These are phyloP conservation scores for Rhizopogon vinicolor DNA, from an alignment of 768 basidiomycete species.

Conservation along the genomic window DNA sequence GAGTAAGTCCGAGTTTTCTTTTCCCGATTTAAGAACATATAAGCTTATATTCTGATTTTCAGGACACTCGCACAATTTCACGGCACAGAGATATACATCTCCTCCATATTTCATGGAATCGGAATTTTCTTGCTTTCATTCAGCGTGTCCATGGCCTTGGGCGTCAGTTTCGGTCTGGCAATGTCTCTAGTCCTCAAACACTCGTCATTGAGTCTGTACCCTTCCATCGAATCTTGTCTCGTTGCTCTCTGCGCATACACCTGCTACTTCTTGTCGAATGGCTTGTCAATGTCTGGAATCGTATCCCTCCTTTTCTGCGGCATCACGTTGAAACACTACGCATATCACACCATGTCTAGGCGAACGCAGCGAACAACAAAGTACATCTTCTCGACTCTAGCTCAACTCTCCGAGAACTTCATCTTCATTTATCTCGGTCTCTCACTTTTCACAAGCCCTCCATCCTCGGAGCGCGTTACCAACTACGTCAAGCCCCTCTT, in stretches of 20 bases:
- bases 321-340: conserved; percentile 98
- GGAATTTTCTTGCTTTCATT: conserved; percentile 97
- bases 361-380: conserved; percentile 92
- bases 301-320: conserved; percentile 98
- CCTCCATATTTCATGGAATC: conserved; percentile 91
- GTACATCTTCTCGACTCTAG: conserved; percentile 92
- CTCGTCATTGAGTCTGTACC: conserved; percentile 79
- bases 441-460: conserved; percentile 88
- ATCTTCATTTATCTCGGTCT: conserved; percentile 99
- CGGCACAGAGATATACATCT: conserved; percentile 79
- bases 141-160: conserved; percentile 90
- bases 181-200: conserved; percentile 95
- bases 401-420: conserved; percentile 96
- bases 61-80: conserved; percentile 93
- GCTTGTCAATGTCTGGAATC: conserved; percentile 90
- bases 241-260: conserved; percentile 94
- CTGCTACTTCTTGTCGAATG: conserved; percentile 99
- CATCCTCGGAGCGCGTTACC: conserved; percentile 69
- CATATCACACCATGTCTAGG: conserved; percentile 99
- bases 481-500: conserved; percentile 94
- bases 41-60: conserved; percentile 3
- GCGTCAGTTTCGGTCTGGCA: conserved; percentile 84
- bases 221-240: conserved; percentile 96
- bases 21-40: background rate
- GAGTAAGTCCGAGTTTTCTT: conserved; percentile 62